A percentile compares a stretch with the other conserved stretches of the same genome.
These are phyloP conservation scores for Lolium rigidum DNA, from an alignment of 176 grass and related monocot genomes.

Conservation along the genomic window DNA sequence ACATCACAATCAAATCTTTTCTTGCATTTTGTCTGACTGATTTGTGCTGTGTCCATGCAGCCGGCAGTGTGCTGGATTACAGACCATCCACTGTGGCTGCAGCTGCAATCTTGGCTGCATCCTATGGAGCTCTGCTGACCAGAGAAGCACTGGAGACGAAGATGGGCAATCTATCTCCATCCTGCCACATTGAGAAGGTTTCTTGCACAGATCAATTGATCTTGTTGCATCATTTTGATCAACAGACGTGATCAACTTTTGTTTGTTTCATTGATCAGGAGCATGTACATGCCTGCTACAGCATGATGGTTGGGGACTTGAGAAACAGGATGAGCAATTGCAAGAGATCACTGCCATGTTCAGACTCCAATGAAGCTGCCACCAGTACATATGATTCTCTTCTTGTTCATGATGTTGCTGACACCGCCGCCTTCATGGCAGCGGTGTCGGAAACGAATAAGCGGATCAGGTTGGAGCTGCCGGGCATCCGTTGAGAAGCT, in stretches of 20 bases:
- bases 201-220: not conserved
- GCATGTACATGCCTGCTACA: slow-evolving; percentile 73
- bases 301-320: slow-evolving; percentile 59
- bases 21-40: not conserved
- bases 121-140: slow-evolving; percentile 54
- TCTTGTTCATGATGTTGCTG: slow-evolving; percentile 60
- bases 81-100: slow-evolving; percentile 60
- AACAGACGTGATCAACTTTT: slow-evolving; percentile 23
- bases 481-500: slow-evolving; percentile 66
- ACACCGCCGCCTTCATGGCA: slow-evolving; percentile 50
- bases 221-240: slow-evolving; percentile 10
- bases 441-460: slow-evolving; percentile 50
- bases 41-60: too few relatives aligned
- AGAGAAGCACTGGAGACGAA: slow-evolving; percentile 64
- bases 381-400: slow-evolving; percentile 70
- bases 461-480: slow-evolving; percentile 65
- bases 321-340: slow-evolving; percentile 35
- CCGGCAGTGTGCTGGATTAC: too few relatives aligned
- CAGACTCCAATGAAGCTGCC: slow-evolving; percentile 45
- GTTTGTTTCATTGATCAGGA: slow-evolving; percentile 66
- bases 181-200: slow-evolving; percentile 69
- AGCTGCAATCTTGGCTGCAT: slow-evolving; percentile 77
- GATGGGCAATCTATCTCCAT: slow-evolving; percentile 58
- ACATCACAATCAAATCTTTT: slow-evolving; percentile 7
- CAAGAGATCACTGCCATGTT: slow-evolving; percentile 66